Evolutionary conservation across 306 rosid genomes (phyloP).

Genomic region (Parietaria judaica): DNA sequence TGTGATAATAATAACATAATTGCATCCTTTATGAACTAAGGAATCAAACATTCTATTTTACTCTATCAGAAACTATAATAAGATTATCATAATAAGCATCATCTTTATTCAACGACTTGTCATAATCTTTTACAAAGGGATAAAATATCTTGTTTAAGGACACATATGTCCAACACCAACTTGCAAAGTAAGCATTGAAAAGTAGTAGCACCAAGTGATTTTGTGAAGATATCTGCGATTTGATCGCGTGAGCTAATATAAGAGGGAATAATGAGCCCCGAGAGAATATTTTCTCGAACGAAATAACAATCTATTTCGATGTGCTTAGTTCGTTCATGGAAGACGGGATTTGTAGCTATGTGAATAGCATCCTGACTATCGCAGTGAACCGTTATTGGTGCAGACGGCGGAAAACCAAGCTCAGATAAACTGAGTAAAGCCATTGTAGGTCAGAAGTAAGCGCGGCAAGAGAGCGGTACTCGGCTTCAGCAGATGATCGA

Average conservation of each 20-base stretch:
- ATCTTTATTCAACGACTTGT: too few species aligned
- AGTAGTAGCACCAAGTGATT: neutral
- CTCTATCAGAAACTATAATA: too few species aligned
- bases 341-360: neutral
- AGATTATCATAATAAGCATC: too few species aligned
- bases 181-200: neutral
- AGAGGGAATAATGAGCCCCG: neutral
- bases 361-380: neutral
- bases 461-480: neutral
- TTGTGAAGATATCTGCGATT: neutral
- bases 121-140: too few species aligned
- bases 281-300: neutral
- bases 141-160: too few species aligned
- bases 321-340: neutral
- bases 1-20: too few species aligned
- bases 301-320: slow-evolving; percentile 5
- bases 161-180: too few species aligned
- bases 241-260: neutral
- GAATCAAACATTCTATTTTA: too few species aligned
- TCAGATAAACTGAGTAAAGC: neutral
- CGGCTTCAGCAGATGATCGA: neutral
- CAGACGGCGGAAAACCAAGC: neutral
- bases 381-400: neutral
- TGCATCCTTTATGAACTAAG: too few species aligned
- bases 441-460: neutral